Base-by-base conservation (phyloP, 1,139 yeast species). In the Diutina scorzettiae region DNA sequence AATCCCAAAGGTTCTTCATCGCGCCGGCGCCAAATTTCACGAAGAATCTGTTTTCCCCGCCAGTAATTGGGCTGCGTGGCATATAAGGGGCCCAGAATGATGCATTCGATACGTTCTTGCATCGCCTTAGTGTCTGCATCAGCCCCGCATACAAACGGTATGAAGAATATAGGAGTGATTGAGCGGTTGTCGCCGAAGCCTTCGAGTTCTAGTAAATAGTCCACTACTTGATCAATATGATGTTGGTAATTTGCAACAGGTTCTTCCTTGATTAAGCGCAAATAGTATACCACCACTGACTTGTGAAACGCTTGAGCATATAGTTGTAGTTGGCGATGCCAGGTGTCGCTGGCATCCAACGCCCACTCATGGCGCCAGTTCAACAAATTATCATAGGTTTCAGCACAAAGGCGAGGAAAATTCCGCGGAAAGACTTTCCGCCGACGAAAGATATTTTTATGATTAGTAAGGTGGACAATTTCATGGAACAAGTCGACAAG, bases 351-450 rank as follows among this genome's bases (percentile, higher is more conserved):
- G 17, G 16, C 8, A 28, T 34, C 39, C 16, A 34, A 20, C 3
- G n/a, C 14, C 39, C 39, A 34, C 16, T 53, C 62, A n/a, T 63
- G 49, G 32, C 56, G 57, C 78, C 78, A 74, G 43, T 58, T 62
- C 37, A 66, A 49, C 25, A 75, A 53, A 34, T 62, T 64, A 44
- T 73, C 78, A 48, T 73, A 78, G 5, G 69, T 51, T 42, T 73
- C 78, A 43, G 78, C 73, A 50, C 78, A 73, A 2, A 73, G 59
- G 45, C 64, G 63, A 3, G 79, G 79, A 51, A 73, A 75, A 49
- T 73, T 74, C 40, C 78, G 55, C 0, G 80, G 79, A 42, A 62
- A 65, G n/a, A 64, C 62, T 27, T 64, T 60, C 31, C 63, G 62
- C n/a, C 65, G 53, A 36, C 58, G 53, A 49, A 74, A 73, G 43